Base-by-base conservation (phyloP, 2,329 filamentous ascomycete genomes). In the Monilinia fructigena region DNA sequence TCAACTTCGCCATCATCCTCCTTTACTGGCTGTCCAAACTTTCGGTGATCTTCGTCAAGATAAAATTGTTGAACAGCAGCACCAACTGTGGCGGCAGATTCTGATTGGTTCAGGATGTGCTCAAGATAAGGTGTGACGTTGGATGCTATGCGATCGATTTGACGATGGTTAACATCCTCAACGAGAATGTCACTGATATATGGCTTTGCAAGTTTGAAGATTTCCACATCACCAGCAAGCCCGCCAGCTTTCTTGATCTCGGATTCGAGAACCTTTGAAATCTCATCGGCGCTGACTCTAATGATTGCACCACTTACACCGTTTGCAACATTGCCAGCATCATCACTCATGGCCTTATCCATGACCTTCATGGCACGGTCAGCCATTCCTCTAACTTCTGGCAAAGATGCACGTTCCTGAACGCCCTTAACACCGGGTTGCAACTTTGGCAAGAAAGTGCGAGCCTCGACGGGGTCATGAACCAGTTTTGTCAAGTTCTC, bases 401-500 rank as follows among this genome's bases (percentile, higher is more conserved):
- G 95, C 1, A 98, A 85, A 52, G 95, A 96, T 38, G 95, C 94
- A 70, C 93, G 87, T 72, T 96, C 89, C 72, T 89, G 87, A 67
- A 99, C 94, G 65, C 84, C 85, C 82, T 97, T 92, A 56, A 99
- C 91, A 85, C 95, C 95, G 54, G 95, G 95, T 75, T 91, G 90
- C 63, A 99, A 83, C 80, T 97, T 97, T 62, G 95, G 95, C 76
- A 99, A 80, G 84, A 99, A 99, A 66, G 92, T 92, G 71, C 95
- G 86, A 45, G 95, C 95, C 82, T 99, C 95, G 68, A 97, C 87
- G 18, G 95, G 95, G 77, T 92, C 93, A 79, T 99, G 95, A 38
- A 99, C 95, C 42, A 99, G 87, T 82, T 97, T 98, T 68, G 95
- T 99, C 81, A 99, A 82, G 81, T 99, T 99, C 81, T 99, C 95